These are phyloP conservation scores for Lenzites betulinus DNA, from an alignment of 768 basidiomycete genomes.

Conservation along the genomic window DNA sequence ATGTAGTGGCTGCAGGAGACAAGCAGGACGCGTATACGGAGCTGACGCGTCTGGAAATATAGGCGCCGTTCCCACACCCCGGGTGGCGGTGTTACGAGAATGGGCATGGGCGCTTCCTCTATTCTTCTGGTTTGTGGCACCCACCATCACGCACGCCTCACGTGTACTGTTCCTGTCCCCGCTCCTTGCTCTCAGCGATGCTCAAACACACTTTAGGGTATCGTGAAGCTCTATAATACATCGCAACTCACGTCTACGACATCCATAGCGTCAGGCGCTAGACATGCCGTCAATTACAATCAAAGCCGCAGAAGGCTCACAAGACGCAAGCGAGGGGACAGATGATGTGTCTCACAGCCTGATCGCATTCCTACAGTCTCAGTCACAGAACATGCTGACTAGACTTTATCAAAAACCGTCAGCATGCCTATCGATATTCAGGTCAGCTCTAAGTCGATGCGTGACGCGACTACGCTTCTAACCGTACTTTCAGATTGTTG, in stretches of 20 bases:
- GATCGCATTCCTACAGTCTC: slow-evolving; percentile 77
- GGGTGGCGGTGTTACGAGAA: slow-evolving; percentile 9
- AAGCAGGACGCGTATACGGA: neutral
- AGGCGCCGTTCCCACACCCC: slow-evolving; percentile 1
- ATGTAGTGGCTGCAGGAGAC: too few species aligned
- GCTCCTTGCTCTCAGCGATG: too few species aligned
- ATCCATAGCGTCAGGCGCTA: neutral
- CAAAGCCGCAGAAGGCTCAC: slow-evolving; percentile 11
- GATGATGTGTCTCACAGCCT: slow-evolving; percentile 55
- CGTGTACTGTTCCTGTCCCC: neutral
- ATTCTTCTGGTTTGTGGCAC: neutral
- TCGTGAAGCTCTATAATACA: neutral
- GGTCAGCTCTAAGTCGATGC: slow-evolving; percentile 45
- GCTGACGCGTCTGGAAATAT: slow-evolving; percentile 12
- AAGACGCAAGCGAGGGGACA: neutral
- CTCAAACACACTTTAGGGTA: too few species aligned
- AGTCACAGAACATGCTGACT: slow-evolving; percentile 75
- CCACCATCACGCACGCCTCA: neutral
- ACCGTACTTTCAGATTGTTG: slow-evolving; percentile 53
- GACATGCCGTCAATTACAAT: slow-evolving; percentile 25
- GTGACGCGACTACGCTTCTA: neutral
- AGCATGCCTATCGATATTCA: slow-evolving; percentile 87
- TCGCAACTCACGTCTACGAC: neutral
- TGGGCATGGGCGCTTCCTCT: neutral
- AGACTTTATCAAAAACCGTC: slow-evolving; percentile 85